These are phyloP conservation scores for Podila horticola DNA, from an alignment of 192 early-diverging fungal species.

Conservation along the genomic window DNA sequence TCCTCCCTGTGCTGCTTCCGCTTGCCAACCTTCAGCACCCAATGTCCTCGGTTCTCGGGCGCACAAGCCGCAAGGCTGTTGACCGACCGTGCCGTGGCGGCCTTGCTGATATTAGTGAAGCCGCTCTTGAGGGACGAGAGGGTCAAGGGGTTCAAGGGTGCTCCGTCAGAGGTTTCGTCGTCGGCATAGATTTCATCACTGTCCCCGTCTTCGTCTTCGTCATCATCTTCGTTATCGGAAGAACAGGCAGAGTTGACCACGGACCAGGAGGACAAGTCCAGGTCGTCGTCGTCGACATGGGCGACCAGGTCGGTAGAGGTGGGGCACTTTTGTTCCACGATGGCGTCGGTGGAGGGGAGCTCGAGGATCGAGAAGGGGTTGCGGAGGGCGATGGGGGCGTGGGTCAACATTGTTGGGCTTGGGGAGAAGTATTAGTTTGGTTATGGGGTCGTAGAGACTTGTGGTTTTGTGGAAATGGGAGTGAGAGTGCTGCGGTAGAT, in stretches of 20 bases:
- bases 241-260: conserved; percentile 32
- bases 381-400: conserved; percentile 21
- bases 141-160: conserved; percentile 1
- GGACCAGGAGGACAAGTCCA: conserved; percentile 38
- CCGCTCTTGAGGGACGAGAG: conserved; percentile 20
- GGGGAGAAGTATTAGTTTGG: neutral
- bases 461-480: neutral
- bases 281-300: conserved; percentile 8
- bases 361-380: conserved; percentile 44
- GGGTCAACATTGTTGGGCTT: conserved; percentile 6
- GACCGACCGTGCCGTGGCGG: conserved; percentile 14
- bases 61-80: conserved; percentile 18
- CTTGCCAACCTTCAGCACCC: conserved; percentile 42
- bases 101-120: conserved; percentile 42
- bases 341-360: neutral
- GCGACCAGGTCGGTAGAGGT: no score
- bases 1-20: conserved; percentile 1
- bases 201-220: conserved; percentile 15
- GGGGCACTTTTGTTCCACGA: neutral
- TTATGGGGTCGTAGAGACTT: neutral
- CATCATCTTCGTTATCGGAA: conserved; percentile 29
- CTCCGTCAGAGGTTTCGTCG: neutral
- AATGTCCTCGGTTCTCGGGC: conserved; percentile 20
- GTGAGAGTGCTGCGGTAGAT: no score
- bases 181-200: conserved; percentile 28